Evolutionary conservation across 768 basidiomycete genomes (phyloP).

Genomic region (Tricholoma flavovirens): DNA sequence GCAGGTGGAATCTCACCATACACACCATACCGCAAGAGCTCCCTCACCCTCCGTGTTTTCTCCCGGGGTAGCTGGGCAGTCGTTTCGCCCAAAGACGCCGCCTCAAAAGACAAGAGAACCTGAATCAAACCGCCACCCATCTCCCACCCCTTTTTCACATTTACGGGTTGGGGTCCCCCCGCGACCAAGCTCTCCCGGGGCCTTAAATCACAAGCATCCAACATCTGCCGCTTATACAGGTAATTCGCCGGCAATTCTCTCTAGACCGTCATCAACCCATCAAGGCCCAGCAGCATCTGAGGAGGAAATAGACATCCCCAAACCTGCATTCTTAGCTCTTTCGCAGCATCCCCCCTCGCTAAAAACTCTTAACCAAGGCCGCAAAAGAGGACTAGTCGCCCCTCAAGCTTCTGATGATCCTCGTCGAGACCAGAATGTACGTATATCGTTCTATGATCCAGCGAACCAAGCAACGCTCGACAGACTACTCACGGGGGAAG

Average conservation of each 20-base stretch:
- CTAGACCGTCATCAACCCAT: not conserved
- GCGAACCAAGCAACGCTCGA: slow-evolving; percentile 70
- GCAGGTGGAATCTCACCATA: not conserved
- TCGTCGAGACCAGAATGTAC: slow-evolving; percentile 57
- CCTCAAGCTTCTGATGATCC: slow-evolving; percentile 28
- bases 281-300: not conserved
- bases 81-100: not conserved
- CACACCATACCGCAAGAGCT: not conserved
- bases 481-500: slow-evolving; percentile 51
- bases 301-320: not conserved
- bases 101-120: not conserved
- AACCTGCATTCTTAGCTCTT: not conserved
- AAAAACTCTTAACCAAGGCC: not conserved
- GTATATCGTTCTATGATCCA: slow-evolving; percentile 80
- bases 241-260: not conserved
- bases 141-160: slow-evolving; percentile 17
- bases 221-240: not conserved
- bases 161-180: slow-evolving; percentile 18
- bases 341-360: not conserved
- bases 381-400: slow-evolving; percentile 9
- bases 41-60: not conserved
- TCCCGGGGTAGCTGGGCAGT: not conserved
- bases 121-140: slow-evolving; percentile 5
- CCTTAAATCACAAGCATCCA: not conserved
- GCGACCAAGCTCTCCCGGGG: slow-evolving; percentile 2